Percentiles rank a stretch among this genome's conserved stretches.
Evolutionary conservation across 371 early-diverging fungal species (phyloP).

Genomic region (Mucor saturninus): DNA sequence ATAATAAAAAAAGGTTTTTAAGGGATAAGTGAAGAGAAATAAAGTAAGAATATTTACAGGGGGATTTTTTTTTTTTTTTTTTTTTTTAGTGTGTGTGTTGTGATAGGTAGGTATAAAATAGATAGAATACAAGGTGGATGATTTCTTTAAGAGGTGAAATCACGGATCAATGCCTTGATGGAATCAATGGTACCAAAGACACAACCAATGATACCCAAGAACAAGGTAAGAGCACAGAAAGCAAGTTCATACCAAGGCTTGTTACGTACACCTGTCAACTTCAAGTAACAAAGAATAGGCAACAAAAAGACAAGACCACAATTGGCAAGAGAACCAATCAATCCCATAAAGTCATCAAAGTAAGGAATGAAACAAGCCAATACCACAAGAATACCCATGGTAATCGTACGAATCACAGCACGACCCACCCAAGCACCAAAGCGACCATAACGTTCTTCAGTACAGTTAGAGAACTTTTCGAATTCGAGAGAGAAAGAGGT

Average conservation of each 20-base stretch:
- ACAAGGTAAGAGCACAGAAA: conserved; percentile 61
- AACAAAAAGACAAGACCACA: conserved; percentile 74
- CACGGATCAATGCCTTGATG: conserved; percentile 47
- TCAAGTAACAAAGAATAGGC: conserved; percentile 68
- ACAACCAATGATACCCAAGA: conserved; percentile 63
- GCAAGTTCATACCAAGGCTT: conserved; percentile 49
- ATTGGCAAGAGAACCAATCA: conserved; percentile 73
- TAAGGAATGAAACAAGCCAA: conserved; percentile 67
- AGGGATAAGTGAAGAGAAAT: neutral
- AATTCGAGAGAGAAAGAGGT: conserved; percentile 82
- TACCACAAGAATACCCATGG: conserved; percentile 54
- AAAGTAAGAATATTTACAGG: neutral
- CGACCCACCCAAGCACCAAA: conserved; percentile 56
- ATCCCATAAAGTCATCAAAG: conserved; percentile 77
- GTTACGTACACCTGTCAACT: conserved; percentile 61
- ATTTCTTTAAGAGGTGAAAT: conserved; percentile 25
- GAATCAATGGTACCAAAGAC: conserved; percentile 71
- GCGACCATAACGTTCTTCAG: conserved; percentile 43
- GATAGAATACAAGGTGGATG: neutral
- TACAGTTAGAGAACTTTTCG: conserved; percentile 54
- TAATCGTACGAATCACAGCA: conserved; percentile 53
- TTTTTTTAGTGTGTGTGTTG: neutral
- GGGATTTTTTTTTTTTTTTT: neutral
- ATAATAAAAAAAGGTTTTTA: neutral
- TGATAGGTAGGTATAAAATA: neutral